phyloP scores from a whole-genome alignment of 768 basidiomycete species.

The Royoungia palumana region DNA sequence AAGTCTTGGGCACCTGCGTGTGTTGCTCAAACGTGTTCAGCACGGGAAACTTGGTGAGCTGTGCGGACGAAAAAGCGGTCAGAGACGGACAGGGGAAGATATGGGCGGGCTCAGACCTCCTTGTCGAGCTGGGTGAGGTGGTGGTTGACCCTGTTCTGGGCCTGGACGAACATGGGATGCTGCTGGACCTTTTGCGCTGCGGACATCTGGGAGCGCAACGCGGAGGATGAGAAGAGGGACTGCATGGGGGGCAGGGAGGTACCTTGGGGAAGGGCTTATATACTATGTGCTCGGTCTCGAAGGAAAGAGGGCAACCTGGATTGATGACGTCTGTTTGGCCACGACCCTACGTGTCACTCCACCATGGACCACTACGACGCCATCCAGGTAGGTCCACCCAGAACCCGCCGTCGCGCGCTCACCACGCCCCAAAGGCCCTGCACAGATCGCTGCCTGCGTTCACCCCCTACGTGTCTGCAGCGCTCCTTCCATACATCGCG shows the following conservation, averaged over 20 bases:
- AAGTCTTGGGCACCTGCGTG: conserved; percentile 91
- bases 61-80: conserved; percentile 5
- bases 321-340: conserved; percentile 66
- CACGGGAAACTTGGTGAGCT: conserved; percentile 85
- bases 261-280: conserved; percentile 15
- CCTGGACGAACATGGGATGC: conserved; percentile 84
- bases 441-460: conserved; percentile 70
- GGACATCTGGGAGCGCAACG: conserved; percentile 53
- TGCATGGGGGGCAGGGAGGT: background rate
- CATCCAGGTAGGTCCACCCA: conserved; percentile 45
- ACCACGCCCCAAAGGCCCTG: conserved; percentile 43
- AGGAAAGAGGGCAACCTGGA: conserved; percentile 18
- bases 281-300: conserved; percentile 18
- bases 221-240: background rate
- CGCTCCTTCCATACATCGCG: conserved; percentile 70
- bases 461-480: conserved; percentile 62
- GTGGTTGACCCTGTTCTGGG: conserved; percentile 75
- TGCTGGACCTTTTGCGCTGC: conserved; percentile 80
- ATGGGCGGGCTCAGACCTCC: conserved; percentile 58
- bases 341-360: conserved; percentile 45
- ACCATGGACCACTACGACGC: conserved; percentile 56
- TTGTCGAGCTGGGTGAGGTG: conserved; percentile 93
- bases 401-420: background rate
- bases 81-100: background rate
- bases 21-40: conserved; percentile 82